phyloP scores from a whole-genome alignment of 257 asterid species.

The Perilla frutescens region DNA sequence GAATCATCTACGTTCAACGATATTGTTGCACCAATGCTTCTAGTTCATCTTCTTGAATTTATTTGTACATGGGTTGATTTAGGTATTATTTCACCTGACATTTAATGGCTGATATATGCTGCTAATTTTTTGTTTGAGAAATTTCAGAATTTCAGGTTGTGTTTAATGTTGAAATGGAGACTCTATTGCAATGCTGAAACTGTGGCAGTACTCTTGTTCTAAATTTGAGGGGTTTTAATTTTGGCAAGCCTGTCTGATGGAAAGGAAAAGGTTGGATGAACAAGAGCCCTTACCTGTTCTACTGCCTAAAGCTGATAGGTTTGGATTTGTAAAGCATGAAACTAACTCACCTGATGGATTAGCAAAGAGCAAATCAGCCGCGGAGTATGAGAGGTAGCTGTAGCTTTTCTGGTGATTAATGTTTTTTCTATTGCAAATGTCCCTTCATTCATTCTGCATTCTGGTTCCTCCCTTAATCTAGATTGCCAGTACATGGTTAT shows the following conservation, averaged over 20 bases:
- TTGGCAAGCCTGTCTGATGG: constrained; percentile 54
- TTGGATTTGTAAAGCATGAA: constrained; percentile 81
- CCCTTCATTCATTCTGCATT: background rate
- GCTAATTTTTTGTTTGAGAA: constrained; percentile 25
- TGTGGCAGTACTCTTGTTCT: constrained; percentile 22
- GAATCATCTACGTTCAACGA: background rate
- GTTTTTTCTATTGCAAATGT: background rate
- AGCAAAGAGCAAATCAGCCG: constrained; percentile 63
- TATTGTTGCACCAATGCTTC: background rate
- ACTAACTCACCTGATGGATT: constrained; percentile 63
- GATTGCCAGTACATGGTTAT: constrained; percentile 15
- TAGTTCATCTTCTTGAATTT: background rate
- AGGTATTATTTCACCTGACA: constrained; percentile 15
- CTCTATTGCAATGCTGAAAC: constrained; percentile 36
- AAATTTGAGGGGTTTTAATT: constrained; percentile 34
- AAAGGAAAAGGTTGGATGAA: constrained; percentile 74
- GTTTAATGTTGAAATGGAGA: constrained; percentile 37
- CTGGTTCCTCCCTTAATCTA: background rate
- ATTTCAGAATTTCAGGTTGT: constrained; percentile 26
- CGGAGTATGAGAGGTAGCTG: constrained; percentile 72
- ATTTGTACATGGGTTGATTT: background rate
- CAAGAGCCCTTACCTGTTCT: constrained; percentile 53
- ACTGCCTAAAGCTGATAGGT: constrained; percentile 70
- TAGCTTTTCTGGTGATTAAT: constrained; percentile 18
- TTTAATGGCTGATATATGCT: constrained; percentile 29